Percentiles rank a stretch among this genome's conserved stretches.
phyloP scores from a whole-genome alignment of 176 grass and related monocot species.

The Olyra latifolia region DNA sequence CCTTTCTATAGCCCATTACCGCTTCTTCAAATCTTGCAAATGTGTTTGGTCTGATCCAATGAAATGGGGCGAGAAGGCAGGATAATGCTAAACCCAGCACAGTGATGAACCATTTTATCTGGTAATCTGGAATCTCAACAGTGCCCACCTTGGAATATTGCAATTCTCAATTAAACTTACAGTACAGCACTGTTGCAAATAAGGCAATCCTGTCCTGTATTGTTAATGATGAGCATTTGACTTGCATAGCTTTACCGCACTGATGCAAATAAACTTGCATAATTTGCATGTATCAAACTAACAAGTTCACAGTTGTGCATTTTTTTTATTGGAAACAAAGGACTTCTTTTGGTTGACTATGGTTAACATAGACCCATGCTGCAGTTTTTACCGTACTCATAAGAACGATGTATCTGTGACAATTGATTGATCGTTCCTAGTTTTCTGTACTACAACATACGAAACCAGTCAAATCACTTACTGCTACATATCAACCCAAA shows the following conservation, averaged over 20 bases:
- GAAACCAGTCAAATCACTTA: neutral
- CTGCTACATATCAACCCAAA: neutral
- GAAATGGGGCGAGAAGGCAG: neutral
- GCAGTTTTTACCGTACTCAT: neutral
- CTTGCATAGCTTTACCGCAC: too few species aligned
- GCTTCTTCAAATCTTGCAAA: neutral
- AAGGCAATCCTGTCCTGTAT: neutral
- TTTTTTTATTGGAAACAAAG: neutral
- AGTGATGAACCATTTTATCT: neutral
- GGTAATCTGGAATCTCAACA: neutral
- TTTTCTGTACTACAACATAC: neutral
- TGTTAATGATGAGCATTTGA: too few species aligned
- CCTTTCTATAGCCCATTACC: neutral
- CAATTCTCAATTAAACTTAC: neutral
- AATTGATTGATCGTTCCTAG: neutral
- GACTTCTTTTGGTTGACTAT: neutral
- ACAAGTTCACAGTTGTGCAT: neutral
- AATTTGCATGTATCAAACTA: neutral
- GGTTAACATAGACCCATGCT: neutral
- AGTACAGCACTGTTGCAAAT: neutral
- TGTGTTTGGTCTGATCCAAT: neutral
- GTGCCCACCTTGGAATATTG: neutral
- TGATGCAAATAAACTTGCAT: too few species aligned
- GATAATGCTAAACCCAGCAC: neutral
- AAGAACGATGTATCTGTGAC: neutral